phyloP scores from a whole-genome alignment of 805 yeast species.

The Hanseniaspora clermontiae region DNA sequence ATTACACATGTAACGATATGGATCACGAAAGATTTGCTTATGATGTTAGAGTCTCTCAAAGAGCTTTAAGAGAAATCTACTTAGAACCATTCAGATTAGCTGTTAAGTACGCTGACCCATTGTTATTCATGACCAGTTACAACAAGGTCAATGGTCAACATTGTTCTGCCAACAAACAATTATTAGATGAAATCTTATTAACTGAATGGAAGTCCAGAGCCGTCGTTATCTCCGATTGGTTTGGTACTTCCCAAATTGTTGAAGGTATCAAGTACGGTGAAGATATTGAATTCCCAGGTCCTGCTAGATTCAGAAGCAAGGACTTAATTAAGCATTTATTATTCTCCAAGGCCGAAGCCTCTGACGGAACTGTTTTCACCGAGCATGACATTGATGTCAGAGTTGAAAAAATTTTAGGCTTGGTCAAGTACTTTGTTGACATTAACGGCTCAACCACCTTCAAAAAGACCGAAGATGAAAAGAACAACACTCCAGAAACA shows the following conservation, averaged over 20 bases:
- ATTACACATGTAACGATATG: slow-evolving; percentile 50
- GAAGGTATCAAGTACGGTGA: slow-evolving; percentile 43
- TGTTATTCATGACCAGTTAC: slow-evolving; percentile 49
- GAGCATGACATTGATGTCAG: slow-evolving; percentile 34
- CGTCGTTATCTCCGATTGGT: slow-evolving; percentile 52
- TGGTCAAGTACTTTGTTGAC: slow-evolving; percentile 32
- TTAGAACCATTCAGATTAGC: slow-evolving; percentile 53
- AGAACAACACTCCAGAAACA: slow-evolving; percentile 39
- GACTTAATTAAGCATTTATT: slow-evolving; percentile 34
- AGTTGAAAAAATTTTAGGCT: slow-evolving; percentile 35
- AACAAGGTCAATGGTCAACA: slow-evolving; percentile 53
- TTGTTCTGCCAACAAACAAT: slow-evolving; percentile 34
- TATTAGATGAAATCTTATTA: slow-evolving; percentile 37
- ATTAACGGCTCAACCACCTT: slow-evolving; percentile 7
- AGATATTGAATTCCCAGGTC: slow-evolving; percentile 60
- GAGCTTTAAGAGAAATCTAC: slow-evolving; percentile 56
- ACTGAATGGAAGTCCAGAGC: slow-evolving; percentile 50
- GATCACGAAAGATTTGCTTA: slow-evolving; percentile 42
- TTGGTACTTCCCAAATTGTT: slow-evolving; percentile 39
- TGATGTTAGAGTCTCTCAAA: slow-evolving; percentile 39
- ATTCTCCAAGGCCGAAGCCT: slow-evolving; percentile 31
- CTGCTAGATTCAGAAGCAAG: slow-evolving; percentile 34
- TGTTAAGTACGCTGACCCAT: slow-evolving; percentile 39
- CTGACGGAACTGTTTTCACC: slow-evolving; percentile 12
- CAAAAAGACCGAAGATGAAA: slow-evolving; percentile 14